Evolutionary conservation across 2,329 filamentous ascomycete species (phyloP), one percentile per base, ranked within the genome.

Genomic region (Huntiella decipiens): DNA sequence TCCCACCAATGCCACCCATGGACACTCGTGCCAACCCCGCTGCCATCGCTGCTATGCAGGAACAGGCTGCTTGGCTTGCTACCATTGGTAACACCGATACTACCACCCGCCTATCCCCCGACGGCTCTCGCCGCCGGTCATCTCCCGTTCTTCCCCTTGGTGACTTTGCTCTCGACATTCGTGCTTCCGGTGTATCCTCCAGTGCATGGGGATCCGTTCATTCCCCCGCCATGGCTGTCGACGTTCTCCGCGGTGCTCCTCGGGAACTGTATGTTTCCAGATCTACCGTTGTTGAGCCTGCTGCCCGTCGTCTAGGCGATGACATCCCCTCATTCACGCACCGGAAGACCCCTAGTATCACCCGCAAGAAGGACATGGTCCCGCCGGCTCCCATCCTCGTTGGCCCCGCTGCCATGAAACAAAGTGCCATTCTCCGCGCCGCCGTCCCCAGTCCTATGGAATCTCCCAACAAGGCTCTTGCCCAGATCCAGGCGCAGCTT

Each of bases 321-420:
- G 61, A 68, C 16, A 69, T 69, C 46, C 71, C 71, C 16, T 67
- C 70, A 1, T 79, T 79, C 53, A 76, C 75, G 1, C 63, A 64
- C 33, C 65, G 73, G 48, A 65, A 63, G 53, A 58, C 63, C 34
- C 63, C 60, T 45, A 57, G 55, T 4, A 63, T 61, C 35, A 63
- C 63, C 15, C 65, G 71, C 47, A 72, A 70, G 53, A 67, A 69
- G 57, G 40, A 43, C 11, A 43, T 43, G 40, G 65, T 70, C 10
- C 72, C 71, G 5, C 75, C 75, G 1, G 63, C 67, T 12, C 73
- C 74, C 3, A 58, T 79, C 15, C 59, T 68, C 22, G 60, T 79
- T 31, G 62, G 63, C 38, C 59, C 57, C 6, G 60, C 59, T 6
- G 57, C 56, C 36, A 36, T 50, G 16, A 63, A 56, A 45, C 65